phyloP scores from a whole-genome alignment of 805 yeast species.

The Candida methanosorbosa region DNA sequence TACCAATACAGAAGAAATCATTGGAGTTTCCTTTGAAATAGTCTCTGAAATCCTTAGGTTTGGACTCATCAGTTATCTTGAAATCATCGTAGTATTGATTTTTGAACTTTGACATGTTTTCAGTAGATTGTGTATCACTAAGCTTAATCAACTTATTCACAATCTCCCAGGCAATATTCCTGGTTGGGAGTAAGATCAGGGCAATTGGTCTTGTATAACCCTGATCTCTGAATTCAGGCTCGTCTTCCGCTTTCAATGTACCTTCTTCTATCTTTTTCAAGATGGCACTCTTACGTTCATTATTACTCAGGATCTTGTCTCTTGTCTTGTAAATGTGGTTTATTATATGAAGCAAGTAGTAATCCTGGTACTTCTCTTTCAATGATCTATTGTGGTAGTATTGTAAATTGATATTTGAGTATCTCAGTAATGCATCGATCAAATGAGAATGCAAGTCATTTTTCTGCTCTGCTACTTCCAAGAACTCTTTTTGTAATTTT shows the following conservation, averaged over 20 bases:
- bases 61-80: constrained; percentile 29
- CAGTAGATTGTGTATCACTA: constrained; percentile 67
- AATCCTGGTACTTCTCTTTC: constrained; percentile 37
- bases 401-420: constrained; percentile 61
- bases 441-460: constrained; percentile 40
- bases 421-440: constrained; percentile 59
- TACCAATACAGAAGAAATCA: constrained; percentile 87
- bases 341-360: constrained; percentile 62
- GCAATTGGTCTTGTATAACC: constrained; percentile 94
- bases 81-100: constrained; percentile 54
- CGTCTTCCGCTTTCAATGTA: constrained; percentile 18
- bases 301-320: constrained; percentile 75
- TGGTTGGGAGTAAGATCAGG: constrained; percentile 73
- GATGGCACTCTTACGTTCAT: constrained; percentile 40
- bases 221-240: constrained; percentile 75
- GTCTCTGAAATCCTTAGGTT: constrained; percentile 77
- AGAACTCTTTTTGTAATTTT: constrained; percentile 29
- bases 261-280: constrained; percentile 29
- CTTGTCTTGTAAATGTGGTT: constrained; percentile 85
- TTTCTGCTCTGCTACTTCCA: constrained; percentile 21
- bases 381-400: constrained; percentile 35
- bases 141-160: constrained; percentile 52
- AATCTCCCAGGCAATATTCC: constrained; percentile 66
- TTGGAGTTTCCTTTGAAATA: constrained; percentile 83
- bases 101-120: constrained; percentile 68